phyloP scores from a whole-genome alignment of 2,329 filamentous ascomycete species.

The Mariannaea sp. region DNA sequence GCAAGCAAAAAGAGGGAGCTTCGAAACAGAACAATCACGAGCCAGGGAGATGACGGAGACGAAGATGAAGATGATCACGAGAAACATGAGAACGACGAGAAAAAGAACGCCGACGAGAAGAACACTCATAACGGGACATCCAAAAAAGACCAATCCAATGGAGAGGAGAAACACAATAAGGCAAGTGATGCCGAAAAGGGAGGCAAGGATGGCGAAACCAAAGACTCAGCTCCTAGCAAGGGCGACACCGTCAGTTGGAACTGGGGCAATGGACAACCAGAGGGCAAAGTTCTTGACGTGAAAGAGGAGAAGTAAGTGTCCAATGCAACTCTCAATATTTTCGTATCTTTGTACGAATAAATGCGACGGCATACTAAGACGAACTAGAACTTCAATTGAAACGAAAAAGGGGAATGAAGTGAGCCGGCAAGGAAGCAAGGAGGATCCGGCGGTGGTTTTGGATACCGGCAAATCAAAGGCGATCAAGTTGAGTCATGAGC shows the following conservation, averaged over 20 bases:
- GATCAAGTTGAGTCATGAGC: constrained; percentile 47
- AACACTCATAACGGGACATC: not conserved
- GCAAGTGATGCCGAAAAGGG: not conserved
- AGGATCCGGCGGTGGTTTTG: constrained; percentile 51
- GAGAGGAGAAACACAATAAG: constrained; percentile 15
- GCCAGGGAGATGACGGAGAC: constrained; percentile 19
- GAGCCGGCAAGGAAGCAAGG: constrained; percentile 45
- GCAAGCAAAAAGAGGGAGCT: constrained; percentile 43
- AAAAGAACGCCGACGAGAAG: constrained; percentile 11
- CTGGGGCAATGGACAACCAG: constrained; percentile 50
- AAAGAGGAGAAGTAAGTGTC: constrained; percentile 47
- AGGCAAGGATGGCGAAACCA: not conserved
- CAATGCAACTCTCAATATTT: fast-evolving
- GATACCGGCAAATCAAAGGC: constrained; percentile 50
- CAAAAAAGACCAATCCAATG: constrained; percentile 16
- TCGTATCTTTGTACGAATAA: too few relatives aligned
- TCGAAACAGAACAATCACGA: constrained; percentile 27
- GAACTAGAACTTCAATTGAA: constrained; percentile 33
- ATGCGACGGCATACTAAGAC: too few relatives aligned
- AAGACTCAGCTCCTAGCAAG: constrained; percentile 34
- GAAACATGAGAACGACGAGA: constrained; percentile 14
- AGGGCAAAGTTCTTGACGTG: constrained; percentile 52
- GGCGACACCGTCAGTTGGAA: constrained; percentile 54
- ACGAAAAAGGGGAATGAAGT: constrained; percentile 51
- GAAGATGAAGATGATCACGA: constrained; percentile 26